Base-by-base conservation (phyloP, 2,329 filamentous ascomycete species). In the Emericellopsis cladophorae region DNA sequence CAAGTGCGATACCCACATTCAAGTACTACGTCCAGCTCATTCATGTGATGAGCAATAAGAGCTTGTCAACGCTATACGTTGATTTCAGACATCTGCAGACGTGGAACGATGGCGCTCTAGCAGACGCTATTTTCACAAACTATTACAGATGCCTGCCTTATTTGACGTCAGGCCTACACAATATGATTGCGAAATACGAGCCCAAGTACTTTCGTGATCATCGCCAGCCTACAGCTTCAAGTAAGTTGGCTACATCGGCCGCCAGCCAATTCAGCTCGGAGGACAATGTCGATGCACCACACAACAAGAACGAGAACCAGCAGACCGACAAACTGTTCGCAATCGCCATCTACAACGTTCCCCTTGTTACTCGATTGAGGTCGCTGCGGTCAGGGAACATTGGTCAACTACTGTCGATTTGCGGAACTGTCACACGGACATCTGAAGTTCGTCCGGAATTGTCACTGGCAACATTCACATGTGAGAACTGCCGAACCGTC, bases 81-180 rank as follows among this genome's bases (percentile, higher is more conserved):
- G 86, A 93, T 63, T 92, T 81, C 62, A 85, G 80, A 49, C 92
- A 98, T 59, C 67, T 98, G 24, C 74, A 79, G 42, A 73, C 78
- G 31, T 82, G 81, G 59, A 79, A 84, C 52, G 83, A 89, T 49
- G 85, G 84, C 40, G 80, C 84, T 43, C 67, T 98, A 40, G 87
- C 90, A 34, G 81, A 86, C 46, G 90, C 87, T 39, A 83, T 96
- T 46, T 82, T 88, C 49, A 81, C 79, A 51, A 84, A 93, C 55
- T 96, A 95, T 68, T 96, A 95, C 61, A 85, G 92, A 49, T 95
- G 95, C 58, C 72, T 93, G 21, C 92, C 92, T 3, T 98, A 92
- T 59, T 76, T 98, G 53, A 87, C 84, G 18, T 79, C 84, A 47
- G 89, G 83, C 22, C 68, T 98, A 35, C 88, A 98, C 65, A 93